Percentiles rank a stretch among this genome's conserved stretches.
These are phyloP conservation scores for Chaetomium sp. DNA, from an alignment of 2,329 filamentous ascomycete genomes.

Conservation along the genomic window DNA sequence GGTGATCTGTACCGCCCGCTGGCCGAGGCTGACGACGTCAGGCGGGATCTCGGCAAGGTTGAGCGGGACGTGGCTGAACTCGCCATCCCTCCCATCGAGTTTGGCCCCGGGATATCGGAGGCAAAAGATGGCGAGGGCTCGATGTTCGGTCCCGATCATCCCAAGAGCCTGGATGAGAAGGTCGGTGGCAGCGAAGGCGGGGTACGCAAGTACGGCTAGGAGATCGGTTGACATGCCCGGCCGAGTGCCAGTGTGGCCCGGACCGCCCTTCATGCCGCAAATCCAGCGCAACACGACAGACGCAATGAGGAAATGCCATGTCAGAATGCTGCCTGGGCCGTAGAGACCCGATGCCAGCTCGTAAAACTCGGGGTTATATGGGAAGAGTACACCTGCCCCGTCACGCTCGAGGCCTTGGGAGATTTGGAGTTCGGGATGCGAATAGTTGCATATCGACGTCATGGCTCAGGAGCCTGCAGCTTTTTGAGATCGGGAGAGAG, in stretches of 20 bases:
- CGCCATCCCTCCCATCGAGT: neutral
- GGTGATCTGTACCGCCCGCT: neutral
- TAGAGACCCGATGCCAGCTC: neutral
- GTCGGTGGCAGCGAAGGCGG: neutral
- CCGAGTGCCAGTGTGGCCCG: neutral
- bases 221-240: constrained; percentile 1
- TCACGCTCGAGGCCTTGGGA: neutral
- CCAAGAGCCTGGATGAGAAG: neutral
- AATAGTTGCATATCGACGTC: neutral
- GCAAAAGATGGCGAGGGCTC: neutral
- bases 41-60: neutral
- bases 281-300: neutral
- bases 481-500: neutral
- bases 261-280: neutral
- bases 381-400: neutral
- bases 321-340: neutral
- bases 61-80: neutral
- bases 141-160: neutral
- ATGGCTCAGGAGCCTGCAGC: neutral
- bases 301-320: neutral
- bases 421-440: neutral
- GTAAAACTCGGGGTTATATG: constrained; percentile 3
- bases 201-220: neutral
- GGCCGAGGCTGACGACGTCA: neutral
- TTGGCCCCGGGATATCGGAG: neutral